Base-by-base conservation (phyloP, 2,329 filamentous ascomycete species). In the Didymella lethalis region DNA sequence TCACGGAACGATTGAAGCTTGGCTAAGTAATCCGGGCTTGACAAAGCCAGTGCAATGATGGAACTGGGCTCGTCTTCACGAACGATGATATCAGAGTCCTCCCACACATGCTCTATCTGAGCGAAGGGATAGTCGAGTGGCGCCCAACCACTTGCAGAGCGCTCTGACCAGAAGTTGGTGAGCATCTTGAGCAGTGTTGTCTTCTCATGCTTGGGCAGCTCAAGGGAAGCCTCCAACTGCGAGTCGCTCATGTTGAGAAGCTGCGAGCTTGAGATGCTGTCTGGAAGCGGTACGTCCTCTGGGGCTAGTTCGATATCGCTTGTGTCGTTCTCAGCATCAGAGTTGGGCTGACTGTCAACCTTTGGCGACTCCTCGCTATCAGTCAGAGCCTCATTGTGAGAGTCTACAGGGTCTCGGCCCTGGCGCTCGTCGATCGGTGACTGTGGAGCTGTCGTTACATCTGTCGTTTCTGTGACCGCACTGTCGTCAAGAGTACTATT, bases 11-110 rank as follows among this genome's bases (percentile, higher is more conserved):
- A 84, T 20, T 86, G 83, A 18, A 97, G 82, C 77, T 97, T 97
- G 41, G 84, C 84, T 62, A 89, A 86, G 75, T 99, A 99, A 72
- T 97, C 93, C 54, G 90, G 86, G 14, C 91, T 96, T 65, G 90
- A 92, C 20, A 99, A 82, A 1, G 94, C 93, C 72, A 99, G 91
- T 0, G 96, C 95, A 70, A 99, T 95, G 40, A 99, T 85, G 2
- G 95, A 98, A 71, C 93, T 97, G 2, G 95, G 95, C 78, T 99
- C 95, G 75, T 99, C 95, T 77, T 99, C 95, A 38, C 95, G 88
- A 36, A 99, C 93, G 66, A 99, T 96, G 63, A 99, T 93, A 75
- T 99, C 92, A 8, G 93, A 96, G 78, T 99, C 93, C 53, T 93
- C 91, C 79, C 98, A 98, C 47, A 99, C 93, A 75, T 99, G 95